Percentiles rank a stretch among this genome's conserved stretches.
Evolutionary conservation across 1,139 yeast genomes (phyloP).

Genomic region (Hemisphaericaspora xylofermentans): DNA sequence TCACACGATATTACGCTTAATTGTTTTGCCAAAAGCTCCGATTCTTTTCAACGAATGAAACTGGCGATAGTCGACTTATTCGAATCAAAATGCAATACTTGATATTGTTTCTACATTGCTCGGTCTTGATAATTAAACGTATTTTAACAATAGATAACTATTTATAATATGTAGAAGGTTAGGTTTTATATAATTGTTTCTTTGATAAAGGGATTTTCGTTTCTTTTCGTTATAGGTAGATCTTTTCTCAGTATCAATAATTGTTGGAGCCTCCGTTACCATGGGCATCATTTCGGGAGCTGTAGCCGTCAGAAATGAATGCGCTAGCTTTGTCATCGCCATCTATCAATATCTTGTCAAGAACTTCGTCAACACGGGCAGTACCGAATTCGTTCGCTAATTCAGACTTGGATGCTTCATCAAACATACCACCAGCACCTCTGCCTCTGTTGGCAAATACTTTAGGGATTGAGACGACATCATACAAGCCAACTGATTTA

Average conservation of each 20-base stretch:
- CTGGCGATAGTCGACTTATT: background rate
- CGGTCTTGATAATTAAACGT: too few species aligned
- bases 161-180: too few species aligned
- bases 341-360: slow-evolving; percentile 52
- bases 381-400: slow-evolving; percentile 68
- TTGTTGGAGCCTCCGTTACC: slow-evolving; percentile 35
- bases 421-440: slow-evolving; percentile 71
- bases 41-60: slow-evolving; percentile 1
- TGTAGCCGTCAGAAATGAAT: slow-evolving; percentile 18
- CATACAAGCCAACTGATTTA: slow-evolving; percentile 58
- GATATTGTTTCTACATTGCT: too few species aligned
- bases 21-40: background rate
- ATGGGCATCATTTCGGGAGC: slow-evolving; percentile 37
- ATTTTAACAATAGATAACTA: too few species aligned
- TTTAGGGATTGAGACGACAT: slow-evolving; percentile 63
- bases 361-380: slow-evolving; percentile 44
- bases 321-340: slow-evolving; percentile 50
- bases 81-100: background rate
- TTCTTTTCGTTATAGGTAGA: too few species aligned
- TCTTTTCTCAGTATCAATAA: slow-evolving; percentile 12
- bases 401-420: slow-evolving; percentile 69
- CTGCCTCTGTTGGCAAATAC: slow-evolving; percentile 61
- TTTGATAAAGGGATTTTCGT: too few species aligned
- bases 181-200: too few species aligned
- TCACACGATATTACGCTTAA: background rate